Conservation (phyloP, 768 basidiomycete species). For the Boletus insuetus region DNA sequence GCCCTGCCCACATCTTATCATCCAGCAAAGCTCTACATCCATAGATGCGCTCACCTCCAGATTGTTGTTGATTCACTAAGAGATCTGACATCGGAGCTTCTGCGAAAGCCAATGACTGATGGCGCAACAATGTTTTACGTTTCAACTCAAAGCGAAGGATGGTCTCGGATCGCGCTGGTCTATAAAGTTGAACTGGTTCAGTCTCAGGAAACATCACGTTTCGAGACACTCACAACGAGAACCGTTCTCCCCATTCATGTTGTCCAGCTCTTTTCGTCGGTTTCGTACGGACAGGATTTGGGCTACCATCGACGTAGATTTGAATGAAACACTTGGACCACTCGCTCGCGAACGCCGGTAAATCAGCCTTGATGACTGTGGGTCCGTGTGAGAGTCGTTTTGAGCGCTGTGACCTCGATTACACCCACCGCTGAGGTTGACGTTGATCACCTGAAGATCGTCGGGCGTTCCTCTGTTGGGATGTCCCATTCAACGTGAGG, state of each 20-base stretch:
- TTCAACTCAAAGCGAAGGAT: constrained; percentile 27
- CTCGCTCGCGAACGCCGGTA: constrained; percentile 15
- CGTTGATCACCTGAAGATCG: constrained; percentile 24
- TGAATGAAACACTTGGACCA: constrained; percentile 27
- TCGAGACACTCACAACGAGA: constrained; percentile 16
- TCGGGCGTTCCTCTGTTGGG: background rate
- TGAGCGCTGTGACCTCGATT: too few relatives aligned
- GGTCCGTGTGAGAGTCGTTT: background rate
- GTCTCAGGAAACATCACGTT: too few relatives aligned
- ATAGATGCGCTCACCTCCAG: constrained; percentile 5
- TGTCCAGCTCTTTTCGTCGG: constrained; percentile 16
- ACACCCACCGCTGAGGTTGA: constrained; percentile 20
- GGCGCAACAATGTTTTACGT: constrained; percentile 15
- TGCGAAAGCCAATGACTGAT: constrained; percentile 15
- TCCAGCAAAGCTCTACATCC: background rate
- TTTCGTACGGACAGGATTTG: constrained; percentile 11
- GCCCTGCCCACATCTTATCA: constrained; percentile 1
- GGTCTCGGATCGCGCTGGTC: constrained; percentile 14
- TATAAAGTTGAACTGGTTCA: background rate
- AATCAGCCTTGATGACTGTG: constrained; percentile 25
- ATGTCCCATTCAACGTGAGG: background rate
- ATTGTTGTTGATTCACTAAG: constrained; percentile 3
- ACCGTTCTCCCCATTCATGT: constrained; percentile 23
- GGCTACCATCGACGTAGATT: constrained; percentile 17
- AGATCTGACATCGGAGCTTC: constrained; percentile 19